A percentile compares a stretch with the other conserved stretches of the same genome.
These are phyloP conservation scores for Carex myosuroides DNA, from an alignment of 176 grass and related monocot genomes.

Conservation along the genomic window DNA sequence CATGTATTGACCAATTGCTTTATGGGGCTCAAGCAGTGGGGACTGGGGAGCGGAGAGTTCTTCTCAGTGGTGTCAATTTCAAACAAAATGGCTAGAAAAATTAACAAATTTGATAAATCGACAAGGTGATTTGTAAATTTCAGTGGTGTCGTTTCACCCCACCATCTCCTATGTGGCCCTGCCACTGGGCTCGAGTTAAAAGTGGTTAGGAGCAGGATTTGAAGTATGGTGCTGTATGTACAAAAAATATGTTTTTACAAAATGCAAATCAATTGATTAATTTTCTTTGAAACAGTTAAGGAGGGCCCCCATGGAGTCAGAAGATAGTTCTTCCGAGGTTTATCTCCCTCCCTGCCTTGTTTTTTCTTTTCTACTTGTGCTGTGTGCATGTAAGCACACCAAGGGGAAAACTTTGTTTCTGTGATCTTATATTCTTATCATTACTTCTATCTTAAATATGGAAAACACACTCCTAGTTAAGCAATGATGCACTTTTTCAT, in stretches of 20 bases:
- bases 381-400: background rate
- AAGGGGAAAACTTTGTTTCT: background rate
- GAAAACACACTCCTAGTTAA: background rate
- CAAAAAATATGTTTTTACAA: background rate
- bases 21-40: background rate
- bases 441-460: background rate
- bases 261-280: conserved; percentile 9
- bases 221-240: background rate
- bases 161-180: background rate
- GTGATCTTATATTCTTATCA: background rate
- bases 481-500: background rate
- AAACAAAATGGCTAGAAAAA: background rate
- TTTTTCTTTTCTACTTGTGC: background rate
- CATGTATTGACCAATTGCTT: background rate
- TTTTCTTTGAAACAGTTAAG: conserved; percentile 1
- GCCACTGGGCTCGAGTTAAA: background rate
- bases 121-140: background rate
- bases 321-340: conserved; percentile 14
- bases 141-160: background rate
- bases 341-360: background rate
- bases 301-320: background rate
- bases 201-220: background rate
- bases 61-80: background rate
- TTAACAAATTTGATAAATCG: background rate
- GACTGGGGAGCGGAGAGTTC: background rate